These are phyloP conservation scores for Ceratocystis cacaofunesta DNA, from an alignment of 2,329 filamentous ascomycete species.

Conservation along the genomic window DNA sequence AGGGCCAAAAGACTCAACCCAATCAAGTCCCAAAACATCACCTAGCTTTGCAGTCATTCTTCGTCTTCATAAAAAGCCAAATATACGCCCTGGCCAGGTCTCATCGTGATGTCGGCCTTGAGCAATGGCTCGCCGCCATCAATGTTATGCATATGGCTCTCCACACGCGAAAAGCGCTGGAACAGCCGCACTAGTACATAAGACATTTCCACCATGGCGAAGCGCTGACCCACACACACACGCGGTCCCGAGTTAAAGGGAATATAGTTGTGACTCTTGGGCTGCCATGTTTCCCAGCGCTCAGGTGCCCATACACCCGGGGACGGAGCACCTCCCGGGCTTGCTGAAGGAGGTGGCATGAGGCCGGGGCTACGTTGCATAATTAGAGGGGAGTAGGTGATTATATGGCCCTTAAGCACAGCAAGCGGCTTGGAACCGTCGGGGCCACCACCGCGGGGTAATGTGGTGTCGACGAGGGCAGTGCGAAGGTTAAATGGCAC, in stretches of 20 bases:
- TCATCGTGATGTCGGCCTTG: slow-evolving; percentile 45
- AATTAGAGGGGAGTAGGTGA: slow-evolving; percentile 52
- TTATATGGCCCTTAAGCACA: slow-evolving; percentile 47
- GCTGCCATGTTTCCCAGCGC: slow-evolving; percentile 49
- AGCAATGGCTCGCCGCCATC: slow-evolving; percentile 40
- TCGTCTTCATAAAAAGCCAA: slow-evolving; percentile 40
- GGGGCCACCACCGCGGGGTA: slow-evolving; percentile 55
- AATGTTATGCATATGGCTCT: slow-evolving; percentile 39
- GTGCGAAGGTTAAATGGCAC: slow-evolving; percentile 69
- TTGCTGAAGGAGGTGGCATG: slow-evolving; percentile 37
- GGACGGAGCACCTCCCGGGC: slow-evolving; percentile 26
- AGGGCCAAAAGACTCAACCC: neutral
- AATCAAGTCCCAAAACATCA: neutral
- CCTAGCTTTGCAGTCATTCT: slow-evolving; percentile 18
- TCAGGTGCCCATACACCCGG: slow-evolving; percentile 46
- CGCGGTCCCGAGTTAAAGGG: slow-evolving; percentile 62
- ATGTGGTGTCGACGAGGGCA: slow-evolving; percentile 55
- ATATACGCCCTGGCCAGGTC: slow-evolving; percentile 42
- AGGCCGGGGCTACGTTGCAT: slow-evolving; percentile 58
- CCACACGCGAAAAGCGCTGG: slow-evolving; percentile 53
- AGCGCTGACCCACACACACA: slow-evolving; percentile 68
- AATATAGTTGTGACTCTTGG: slow-evolving; percentile 54
- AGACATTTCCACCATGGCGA: slow-evolving; percentile 61
- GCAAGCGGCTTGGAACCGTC: slow-evolving; percentile 48
- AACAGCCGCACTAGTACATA: slow-evolving; percentile 60